Base-by-base conservation (phyloP, 2,329 filamentous ascomycete species). In the Plectosphaerella sp. region DNA sequence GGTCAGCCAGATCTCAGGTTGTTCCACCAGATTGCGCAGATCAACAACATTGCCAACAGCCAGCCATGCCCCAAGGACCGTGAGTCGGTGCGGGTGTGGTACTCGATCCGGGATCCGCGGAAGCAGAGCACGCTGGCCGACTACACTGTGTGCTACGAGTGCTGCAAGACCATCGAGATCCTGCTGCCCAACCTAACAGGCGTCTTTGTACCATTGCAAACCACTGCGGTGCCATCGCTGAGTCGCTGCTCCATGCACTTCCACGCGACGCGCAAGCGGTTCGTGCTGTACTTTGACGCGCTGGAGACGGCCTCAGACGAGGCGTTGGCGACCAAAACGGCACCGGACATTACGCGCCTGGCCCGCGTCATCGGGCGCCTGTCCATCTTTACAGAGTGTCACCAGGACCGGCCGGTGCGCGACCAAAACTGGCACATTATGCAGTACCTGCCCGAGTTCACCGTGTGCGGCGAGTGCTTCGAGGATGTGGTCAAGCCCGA, bases 391-490 rank as follows among this genome's bases (percentile, higher is more conserved):
- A 75, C 79, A 3, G 83, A 90, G 63, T 95, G 90, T 63, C 73
- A 74, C 18, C 77, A 83, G 35, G 83, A 88, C 63, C 79, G 76
- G n/a, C 75, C 83, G 5, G 69, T 87, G 3, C 67, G 74, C n/a
- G 78, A 83, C 51, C 79, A 77, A 12, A 73, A 78, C 39, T 97
- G 92, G 92, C 86, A 95, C 66, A 84, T 81, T 51, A 90, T 95
- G 66, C 83, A 88, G 1, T 76, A 81, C 14, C 72, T 95, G 0
- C 89, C 88, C 0, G 82, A 91, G 47, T 83, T 96, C 61, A 91
- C 88, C 1, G 86, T 96, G 4, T 97, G 92, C 68, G 84, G 88
- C 57, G 89, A 93, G 67, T 97, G 92, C 67, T 96, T 88, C 65
- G 82, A 89, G 15, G 84, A 90, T 20, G 80, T 90, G 1, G 82